phyloP scores from a whole-genome alignment of 495 filamentous ascomycete genomes.

The Aspergillus affinis region DNA sequence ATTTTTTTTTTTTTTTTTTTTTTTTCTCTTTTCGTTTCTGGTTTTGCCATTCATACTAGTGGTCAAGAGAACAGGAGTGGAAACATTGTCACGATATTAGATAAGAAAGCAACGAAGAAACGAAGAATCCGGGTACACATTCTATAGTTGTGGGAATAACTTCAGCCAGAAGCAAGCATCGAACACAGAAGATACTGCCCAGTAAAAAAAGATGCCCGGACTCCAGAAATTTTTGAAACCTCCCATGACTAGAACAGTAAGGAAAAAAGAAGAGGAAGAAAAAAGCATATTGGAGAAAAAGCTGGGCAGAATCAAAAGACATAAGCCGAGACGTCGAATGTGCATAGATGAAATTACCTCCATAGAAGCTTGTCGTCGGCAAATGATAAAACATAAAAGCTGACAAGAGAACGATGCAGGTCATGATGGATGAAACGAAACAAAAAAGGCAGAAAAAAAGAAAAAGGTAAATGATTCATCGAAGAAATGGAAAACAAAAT shows the following conservation, averaged over 20 bases:
- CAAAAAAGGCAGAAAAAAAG: conserved; percentile 14
- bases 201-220: conserved; percentile 43
- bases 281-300: conserved; percentile 13
- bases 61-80: conserved; percentile 18
- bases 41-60: conserved; percentile 23
- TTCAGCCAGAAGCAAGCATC: conserved; percentile 40
- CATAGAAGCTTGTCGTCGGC: conserved; percentile 18
- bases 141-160: conserved; percentile 40
- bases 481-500: conserved; percentile 23
- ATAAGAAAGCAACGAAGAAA: conserved; percentile 4
- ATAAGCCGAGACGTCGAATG: conserved; percentile 21
- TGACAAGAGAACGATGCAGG: conserved; percentile 26
- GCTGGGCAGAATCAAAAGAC: conserved; percentile 3
- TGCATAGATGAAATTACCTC: conserved; percentile 25
- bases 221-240: conserved; percentile 42
- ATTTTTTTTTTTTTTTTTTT: conserved; percentile 17
- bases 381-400: conserved; percentile 27
- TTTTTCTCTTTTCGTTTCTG: conserved; percentile 21
- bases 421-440: conserved; percentile 22
- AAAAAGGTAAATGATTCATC: conserved; percentile 19
- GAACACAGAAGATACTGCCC: conserved; percentile 35
- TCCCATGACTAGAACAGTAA: conserved; percentile 32
- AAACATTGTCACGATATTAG: conserved; percentile 24
- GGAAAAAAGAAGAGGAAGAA: conserved; percentile 15
- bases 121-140: conserved; percentile 23